Evolutionary conservation across 1,139 yeast genomes (phyloP), one percentile per base, ranked within the genome.

Genomic region (Chernovozyma sophiae-reginae): DNA sequence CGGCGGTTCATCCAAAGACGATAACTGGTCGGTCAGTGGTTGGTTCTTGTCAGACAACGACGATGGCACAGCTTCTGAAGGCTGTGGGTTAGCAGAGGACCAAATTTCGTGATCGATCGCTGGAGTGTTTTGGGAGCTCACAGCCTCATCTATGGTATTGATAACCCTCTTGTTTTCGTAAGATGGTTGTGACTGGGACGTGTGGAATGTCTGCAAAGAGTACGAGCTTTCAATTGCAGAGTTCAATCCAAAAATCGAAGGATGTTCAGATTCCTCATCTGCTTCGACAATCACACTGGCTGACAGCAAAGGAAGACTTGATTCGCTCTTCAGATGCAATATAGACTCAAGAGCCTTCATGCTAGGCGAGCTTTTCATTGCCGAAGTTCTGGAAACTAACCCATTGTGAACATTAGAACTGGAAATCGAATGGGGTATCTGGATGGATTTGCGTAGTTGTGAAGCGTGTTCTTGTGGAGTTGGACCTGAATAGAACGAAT

Each of bases 331-430:
- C 41, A 61, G 63, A 39, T 63, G 68, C 34, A 76, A 57, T 16
- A 73, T 71, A 35, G 55, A 60, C 47, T 74, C 79, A 45, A 77
- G 56, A 2, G 79, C 79, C 46, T 70, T 72, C 49, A 77, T 65
- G 29, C 79, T 72, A 6, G 82, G 82, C 32, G 79, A 74, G 24
- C 62, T 62, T 33, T 65, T 65, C 71, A 77, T 73, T 30, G 23
- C 23, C 23, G 23, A 20, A 20, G 23, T 20, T 10, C 10, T 20
- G 6, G 10, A 10, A 20, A 20, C 37, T 7, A 20, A 10, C 23
- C 23, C 23, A 20, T 10, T 10, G 23, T 48, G 47, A 29, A 61
- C 44, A 34, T 62, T 56, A 24, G 51, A 50, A 20, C 59, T 46
- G 37, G 60, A 72, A 46, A 55, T 60, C 35, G 74, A 74, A 34